Conservation (phyloP, 2,329 filamentous ascomycete genomes). For the Fusarium sarcochroum region DNA sequence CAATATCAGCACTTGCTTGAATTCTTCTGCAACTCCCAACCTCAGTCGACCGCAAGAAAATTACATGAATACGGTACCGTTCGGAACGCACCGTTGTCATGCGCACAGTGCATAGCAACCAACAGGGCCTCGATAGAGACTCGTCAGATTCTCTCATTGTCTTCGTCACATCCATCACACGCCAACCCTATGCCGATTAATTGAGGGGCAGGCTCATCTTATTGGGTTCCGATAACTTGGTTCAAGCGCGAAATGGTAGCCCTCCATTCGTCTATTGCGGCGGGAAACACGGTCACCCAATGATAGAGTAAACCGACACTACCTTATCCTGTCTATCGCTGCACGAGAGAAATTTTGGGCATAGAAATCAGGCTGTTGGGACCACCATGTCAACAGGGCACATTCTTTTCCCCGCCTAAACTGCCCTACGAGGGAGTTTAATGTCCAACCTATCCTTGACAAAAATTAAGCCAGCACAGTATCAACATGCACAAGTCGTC, state of each 20-base stretch:
- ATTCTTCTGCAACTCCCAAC: too few relatives aligned
- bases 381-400: background rate
- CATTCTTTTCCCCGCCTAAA: background rate
- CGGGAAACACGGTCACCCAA: background rate
- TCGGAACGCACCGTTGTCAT: too few relatives aligned
- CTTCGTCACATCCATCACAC: conserved; percentile 8
- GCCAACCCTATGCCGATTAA: conserved; percentile 1
- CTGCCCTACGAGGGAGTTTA: background rate
- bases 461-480: background rate
- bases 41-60: background rate
- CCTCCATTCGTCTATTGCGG: conserved; percentile 6
- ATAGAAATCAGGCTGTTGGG: background rate
- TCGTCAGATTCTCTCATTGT: background rate
- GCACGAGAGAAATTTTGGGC: conserved; percentile 1
- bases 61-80: background rate
- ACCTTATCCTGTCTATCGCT: conserved; percentile 6
- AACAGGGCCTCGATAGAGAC: background rate
- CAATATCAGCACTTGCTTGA: background rate
- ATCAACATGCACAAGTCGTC: conserved; percentile 4
- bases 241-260: conserved; percentile 10
- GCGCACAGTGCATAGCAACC: conserved; percentile 5
- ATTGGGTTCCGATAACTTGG: conserved; percentile 20
- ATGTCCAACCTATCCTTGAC: background rate
- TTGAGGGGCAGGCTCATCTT: background rate
- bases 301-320: conserved; percentile 1